Evolutionary conservation across 2,329 filamentous ascomycete species (phyloP).

Genomic region (Cladosporium sp.): DNA sequence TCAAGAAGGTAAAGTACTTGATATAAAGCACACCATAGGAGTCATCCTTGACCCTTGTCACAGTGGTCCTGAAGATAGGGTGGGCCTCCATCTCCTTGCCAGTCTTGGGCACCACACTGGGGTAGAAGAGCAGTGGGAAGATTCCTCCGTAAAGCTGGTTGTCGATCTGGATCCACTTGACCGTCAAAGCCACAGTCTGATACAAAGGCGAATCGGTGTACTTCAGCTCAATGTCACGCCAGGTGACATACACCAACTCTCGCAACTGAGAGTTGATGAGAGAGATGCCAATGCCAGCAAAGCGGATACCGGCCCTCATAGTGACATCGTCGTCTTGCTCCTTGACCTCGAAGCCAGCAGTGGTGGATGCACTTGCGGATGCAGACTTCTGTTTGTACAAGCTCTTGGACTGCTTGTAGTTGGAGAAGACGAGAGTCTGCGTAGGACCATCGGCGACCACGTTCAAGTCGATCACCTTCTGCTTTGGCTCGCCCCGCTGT

Average conservation of each 20-base stretch:
- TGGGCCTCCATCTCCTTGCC: conserved; percentile 94
- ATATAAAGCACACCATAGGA: conserved; percentile 97
- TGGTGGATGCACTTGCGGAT: conserved; percentile 53
- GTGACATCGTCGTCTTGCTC: conserved; percentile 81
- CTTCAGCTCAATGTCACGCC: conserved; percentile 84
- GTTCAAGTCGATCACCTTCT: conserved; percentile 94
- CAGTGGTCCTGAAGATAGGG: conserved; percentile 85
- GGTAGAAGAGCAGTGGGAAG: conserved; percentile 95
- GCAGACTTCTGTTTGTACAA: conserved; percentile 69
- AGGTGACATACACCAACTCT: conserved; percentile 88
- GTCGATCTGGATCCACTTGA: conserved; percentile 99
- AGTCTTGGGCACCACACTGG: conserved; percentile 95
- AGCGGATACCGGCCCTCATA: conserved; percentile 81
- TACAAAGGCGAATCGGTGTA: conserved; percentile 92
- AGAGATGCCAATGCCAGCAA: conserved; percentile 89
- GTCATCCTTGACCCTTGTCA: conserved; percentile 95
- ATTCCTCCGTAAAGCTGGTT: conserved; percentile 98
- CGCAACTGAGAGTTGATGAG: conserved; percentile 88
- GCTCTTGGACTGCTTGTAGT: conserved; percentile 89
- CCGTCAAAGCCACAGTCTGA: conserved; percentile 81
- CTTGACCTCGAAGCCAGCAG: conserved; percentile 86
- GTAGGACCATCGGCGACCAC: conserved; percentile 93
- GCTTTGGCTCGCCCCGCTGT: conserved; percentile 52
- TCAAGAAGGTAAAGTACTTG: conserved; percentile 89
- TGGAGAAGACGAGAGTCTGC: conserved; percentile 88